phyloP scores from a whole-genome alignment of 306 rosid species.

The Malus domestica region ASM211411v1 NC_041804.1:3129501-3130000 shows the following conservation, averaged over 20 bases:
- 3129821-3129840: constrained; percentile 1
- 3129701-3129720: constrained; percentile 50
- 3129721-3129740: constrained; percentile 66
- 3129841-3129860: constrained; percentile 48
- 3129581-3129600: constrained; percentile 57
- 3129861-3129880: not conserved
- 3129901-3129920: not conserved
- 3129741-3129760: constrained; percentile 55
- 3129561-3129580: constrained; percentile 58
- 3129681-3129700: constrained; percentile 43
- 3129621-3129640: constrained; percentile 15
- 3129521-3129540: constrained; percentile 31
- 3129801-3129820: not conserved
- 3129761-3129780: constrained; percentile 66
- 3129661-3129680: constrained; percentile 12
- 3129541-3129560: constrained; percentile 50
- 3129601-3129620: constrained; percentile 11
- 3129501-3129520: constrained; percentile 20
- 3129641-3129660: constrained; percentile 15
- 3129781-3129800: constrained; percentile 72
- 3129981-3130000: constrained; percentile 21
- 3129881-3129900: not conserved
- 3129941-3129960: constrained; percentile 8
- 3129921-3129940: constrained; percentile 24
- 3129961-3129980: not conserved